Conservation (phyloP, 2,329 filamentous ascomycete species). For the Dichotomopilus funicola region DNA sequence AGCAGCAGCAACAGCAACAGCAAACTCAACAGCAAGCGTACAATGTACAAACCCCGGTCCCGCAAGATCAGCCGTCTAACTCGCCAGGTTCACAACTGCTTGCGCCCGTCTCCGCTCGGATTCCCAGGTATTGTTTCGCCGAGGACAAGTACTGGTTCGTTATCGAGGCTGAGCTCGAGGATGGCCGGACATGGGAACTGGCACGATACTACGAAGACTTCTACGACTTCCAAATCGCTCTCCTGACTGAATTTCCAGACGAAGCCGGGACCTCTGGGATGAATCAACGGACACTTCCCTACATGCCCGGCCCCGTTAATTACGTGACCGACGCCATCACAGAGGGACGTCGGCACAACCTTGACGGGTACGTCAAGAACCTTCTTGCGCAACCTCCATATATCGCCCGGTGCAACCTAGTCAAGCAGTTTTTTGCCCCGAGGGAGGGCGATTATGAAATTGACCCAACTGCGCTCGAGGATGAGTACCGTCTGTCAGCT, state of each 20-base stretch:
- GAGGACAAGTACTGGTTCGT: slow-evolving; percentile 99
- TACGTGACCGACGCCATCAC: slow-evolving; percentile 98
- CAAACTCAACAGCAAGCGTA: slow-evolving; percentile 36
- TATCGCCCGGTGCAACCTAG: slow-evolving; percentile 76
- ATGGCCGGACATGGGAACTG: slow-evolving; percentile 86
- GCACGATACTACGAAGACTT: slow-evolving; percentile 97
- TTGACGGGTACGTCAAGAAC: slow-evolving; percentile 94
- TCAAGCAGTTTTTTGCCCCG: slow-evolving; percentile 86
- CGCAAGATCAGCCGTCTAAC: slow-evolving; percentile 24
- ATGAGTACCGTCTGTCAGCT: slow-evolving; percentile 69
- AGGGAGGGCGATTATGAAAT: slow-evolving; percentile 91
- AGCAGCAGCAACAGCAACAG: slow-evolving; percentile 21
- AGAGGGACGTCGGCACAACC: slow-evolving; percentile 81
- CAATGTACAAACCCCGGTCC: slow-evolving; percentile 30
- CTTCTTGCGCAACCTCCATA: slow-evolving; percentile 75
- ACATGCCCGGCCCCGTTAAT: slow-evolving; percentile 96
- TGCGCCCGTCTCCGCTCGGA: slow-evolving; percentile 74
- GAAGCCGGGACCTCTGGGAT: slow-evolving; percentile 82
- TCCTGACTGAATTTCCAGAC: slow-evolving; percentile 84
- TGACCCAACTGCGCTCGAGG: slow-evolving; percentile 57
- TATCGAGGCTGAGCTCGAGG: slow-evolving; percentile 83
- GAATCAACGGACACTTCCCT: slow-evolving; percentile 77
- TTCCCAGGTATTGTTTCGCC: slow-evolving; percentile 89
- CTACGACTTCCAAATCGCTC: slow-evolving; percentile 95
- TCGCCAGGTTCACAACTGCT: slow-evolving; percentile 46